These are phyloP conservation scores for Luvunga scandens DNA, from an alignment of 345 rosid genomes.

Conservation along the genomic window DNA sequence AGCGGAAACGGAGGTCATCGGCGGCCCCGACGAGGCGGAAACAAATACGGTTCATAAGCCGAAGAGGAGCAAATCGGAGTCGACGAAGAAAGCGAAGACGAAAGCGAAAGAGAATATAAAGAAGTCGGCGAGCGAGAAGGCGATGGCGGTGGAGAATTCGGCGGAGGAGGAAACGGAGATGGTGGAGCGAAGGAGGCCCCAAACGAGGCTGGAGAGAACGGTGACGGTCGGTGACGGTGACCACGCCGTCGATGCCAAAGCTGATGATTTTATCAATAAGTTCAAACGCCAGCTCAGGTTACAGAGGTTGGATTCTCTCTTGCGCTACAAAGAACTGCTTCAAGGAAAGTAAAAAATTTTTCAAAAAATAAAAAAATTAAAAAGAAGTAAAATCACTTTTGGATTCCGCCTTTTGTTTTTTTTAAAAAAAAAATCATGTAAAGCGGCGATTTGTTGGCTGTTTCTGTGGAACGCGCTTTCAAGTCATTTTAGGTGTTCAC, in stretches of 20 bases:
- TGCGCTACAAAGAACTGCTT: slow-evolving; percentile 36
- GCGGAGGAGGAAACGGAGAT: slow-evolving; percentile 19
- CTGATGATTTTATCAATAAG: slow-evolving; percentile 53
- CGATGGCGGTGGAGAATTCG: slow-evolving; percentile 8
- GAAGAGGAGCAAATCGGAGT: slow-evolving; percentile 44
- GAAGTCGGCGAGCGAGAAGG: slow-evolving; percentile 68
- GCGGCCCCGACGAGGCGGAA: background rate
- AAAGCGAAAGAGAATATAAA: slow-evolving; percentile 43
- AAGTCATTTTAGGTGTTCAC: background rate
- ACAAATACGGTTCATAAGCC: slow-evolving; percentile 18
- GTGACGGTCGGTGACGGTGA: slow-evolving; percentile 16
- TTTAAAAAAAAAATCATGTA: background rate
- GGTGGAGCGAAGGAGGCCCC: slow-evolving; percentile 22
- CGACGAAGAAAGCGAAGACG: slow-evolving; percentile 13
- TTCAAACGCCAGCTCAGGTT: slow-evolving; percentile 47
- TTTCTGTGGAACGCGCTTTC: background rate
- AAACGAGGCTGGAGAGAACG: slow-evolving; percentile 17
- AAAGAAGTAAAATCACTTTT: background rate
- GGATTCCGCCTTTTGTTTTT: background rate
- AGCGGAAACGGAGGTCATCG: background rate
- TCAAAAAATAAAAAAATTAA: background rate
- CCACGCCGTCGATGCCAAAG: slow-evolving; percentile 43
- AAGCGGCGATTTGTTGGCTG: background rate
- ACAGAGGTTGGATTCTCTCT: slow-evolving; percentile 50
- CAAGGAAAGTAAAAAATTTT: background rate